Percentiles rank a stretch among this genome's conserved stretches.
Conservation (phyloP, 352 stramenopile genomes). For the Aphanomyces euteiches region DNA sequence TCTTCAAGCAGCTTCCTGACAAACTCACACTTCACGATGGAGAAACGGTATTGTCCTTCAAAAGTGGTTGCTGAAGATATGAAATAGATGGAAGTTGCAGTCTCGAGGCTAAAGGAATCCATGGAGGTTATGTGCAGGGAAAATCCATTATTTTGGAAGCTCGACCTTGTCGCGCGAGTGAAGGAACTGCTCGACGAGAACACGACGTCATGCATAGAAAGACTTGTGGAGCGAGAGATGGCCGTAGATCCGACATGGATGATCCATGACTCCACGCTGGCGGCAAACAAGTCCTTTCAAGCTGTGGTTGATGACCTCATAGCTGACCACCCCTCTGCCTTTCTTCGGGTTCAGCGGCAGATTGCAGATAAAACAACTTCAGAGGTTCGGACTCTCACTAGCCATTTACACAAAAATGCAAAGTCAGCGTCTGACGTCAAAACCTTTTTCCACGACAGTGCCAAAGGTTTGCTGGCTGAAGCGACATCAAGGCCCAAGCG, state of each 20-base stretch:
- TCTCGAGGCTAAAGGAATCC: background rate
- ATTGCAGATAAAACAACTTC: background rate
- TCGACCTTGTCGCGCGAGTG: slow-evolving; percentile 4
- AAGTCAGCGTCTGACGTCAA: background rate
- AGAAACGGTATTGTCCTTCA: slow-evolving; percentile 1
- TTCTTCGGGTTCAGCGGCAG: slow-evolving; percentile 15
- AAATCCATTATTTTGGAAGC: slow-evolving; percentile 14
- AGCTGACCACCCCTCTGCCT: background rate
- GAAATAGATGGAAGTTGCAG: slow-evolving; percentile 21
- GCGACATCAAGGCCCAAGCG: background rate
- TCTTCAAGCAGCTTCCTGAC: background rate
- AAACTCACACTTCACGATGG: slow-evolving; percentile 9
- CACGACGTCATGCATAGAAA: slow-evolving; percentile 11
- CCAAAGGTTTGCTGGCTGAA: background rate
- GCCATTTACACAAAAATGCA: slow-evolving; percentile 11
- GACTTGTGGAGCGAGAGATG: slow-evolving; percentile 16
- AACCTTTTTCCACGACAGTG: background rate
- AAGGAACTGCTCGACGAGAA: slow-evolving; percentile 16
- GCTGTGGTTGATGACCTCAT: slow-evolving; percentile 19
- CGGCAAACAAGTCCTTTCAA: background rate
- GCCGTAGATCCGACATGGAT: slow-evolving; percentile 18
- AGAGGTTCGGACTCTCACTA: slow-evolving; percentile 3
- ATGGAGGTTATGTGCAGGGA: background rate
- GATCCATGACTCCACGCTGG: background rate
- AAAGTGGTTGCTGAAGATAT: background rate